Base-by-base conservation (phyloP, 768 basidiomycete genomes). In the Myochromella boudieri region DNA sequence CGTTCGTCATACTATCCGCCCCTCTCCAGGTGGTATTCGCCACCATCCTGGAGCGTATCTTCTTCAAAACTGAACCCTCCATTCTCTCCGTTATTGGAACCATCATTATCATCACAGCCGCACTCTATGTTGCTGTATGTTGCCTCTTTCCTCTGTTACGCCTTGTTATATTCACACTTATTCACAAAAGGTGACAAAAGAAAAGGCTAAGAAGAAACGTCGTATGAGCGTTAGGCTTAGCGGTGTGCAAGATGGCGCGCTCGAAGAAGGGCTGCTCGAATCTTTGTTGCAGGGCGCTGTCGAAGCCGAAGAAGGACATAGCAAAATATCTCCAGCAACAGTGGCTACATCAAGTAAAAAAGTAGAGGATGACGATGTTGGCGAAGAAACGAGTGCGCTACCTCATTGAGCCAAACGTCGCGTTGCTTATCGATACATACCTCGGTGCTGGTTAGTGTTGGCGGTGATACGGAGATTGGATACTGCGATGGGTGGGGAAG, bases 81-180 rank as follows among this genome's bases (percentile, higher is more conserved):
- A 52, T 70, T 1, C 66, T 86, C 22, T 86, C 84, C 3, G 58
- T 83, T 4, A 54, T 81, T 8, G 91, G 91, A 1, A 82, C 81
- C 1, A 34, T 68, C 4, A 78, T 90, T 47, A 91, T 91, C 53
- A 62, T 89, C 28, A 53, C 67, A 1, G 75, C 80, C 8, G 87
- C 87, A 0, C 52, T 83, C 20, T 88, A 79, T 59, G 78, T 85
- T 26, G 85, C 80, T 7, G 85, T 89, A 63, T 51, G 78, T 63
- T 20, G 21, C 14, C 25, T 31, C 10, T 14, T 37, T 15, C 24
- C 5, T 17, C 1, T 2, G 1, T 14, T 4, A 25, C 3, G 8
- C 32, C 12, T 15, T 12, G 17, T 29, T 7, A 46, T 15, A 2
- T n/a, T 9, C 7, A 11, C 3, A 20, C 14, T 31, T 20, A 11